Evolutionary conservation across 2,329 filamentous ascomycete genomes (phyloP).

Genomic region (Aspergillus tanneri): DNA sequence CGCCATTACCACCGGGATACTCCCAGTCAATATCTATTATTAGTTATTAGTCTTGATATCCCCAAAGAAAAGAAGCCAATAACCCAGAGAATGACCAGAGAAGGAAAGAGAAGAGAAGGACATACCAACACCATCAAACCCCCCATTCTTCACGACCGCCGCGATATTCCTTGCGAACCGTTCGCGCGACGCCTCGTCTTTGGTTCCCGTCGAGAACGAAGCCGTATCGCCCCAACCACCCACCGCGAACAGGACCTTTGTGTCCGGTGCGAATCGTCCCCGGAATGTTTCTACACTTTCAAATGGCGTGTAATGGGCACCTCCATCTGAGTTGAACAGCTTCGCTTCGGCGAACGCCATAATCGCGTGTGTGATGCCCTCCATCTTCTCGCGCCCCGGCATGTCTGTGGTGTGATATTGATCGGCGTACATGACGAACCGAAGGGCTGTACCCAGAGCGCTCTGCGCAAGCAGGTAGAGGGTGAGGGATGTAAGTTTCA

Average conservation of each 20-base stretch:
- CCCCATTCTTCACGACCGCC: conserved; percentile 60
- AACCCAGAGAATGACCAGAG: neutral
- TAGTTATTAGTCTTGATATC: conserved; percentile 18
- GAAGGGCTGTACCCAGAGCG: no score
- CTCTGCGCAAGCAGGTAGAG: no score
- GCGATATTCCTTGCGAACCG: conserved; percentile 65
- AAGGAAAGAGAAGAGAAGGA: neutral
- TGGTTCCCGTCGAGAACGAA: conserved; percentile 61
- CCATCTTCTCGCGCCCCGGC: conserved; percentile 35
- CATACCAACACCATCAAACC: conserved; percentile 64
- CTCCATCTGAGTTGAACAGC: conserved; percentile 49
- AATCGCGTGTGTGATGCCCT: conserved; percentile 55
- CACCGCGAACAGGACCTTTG: conserved; percentile 68
- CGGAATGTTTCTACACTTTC: conserved; percentile 54
- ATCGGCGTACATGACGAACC: conserved; percentile 50
- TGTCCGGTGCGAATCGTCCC: conserved; percentile 52
- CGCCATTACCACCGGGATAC: conserved; percentile 62
- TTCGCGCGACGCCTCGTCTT: conserved; percentile 51
- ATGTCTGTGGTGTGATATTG: conserved; percentile 45
- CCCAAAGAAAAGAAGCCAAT: neutral
- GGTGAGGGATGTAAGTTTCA: no score
- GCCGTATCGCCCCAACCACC: conserved; percentile 71
- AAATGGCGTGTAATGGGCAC: conserved; percentile 54
- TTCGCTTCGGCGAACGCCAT: conserved; percentile 56
- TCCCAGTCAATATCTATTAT: conserved; percentile 66